Evolutionary conservation across 305 asterid genomes (phyloP).

Genomic region (Solanum hybrid): DNA sequence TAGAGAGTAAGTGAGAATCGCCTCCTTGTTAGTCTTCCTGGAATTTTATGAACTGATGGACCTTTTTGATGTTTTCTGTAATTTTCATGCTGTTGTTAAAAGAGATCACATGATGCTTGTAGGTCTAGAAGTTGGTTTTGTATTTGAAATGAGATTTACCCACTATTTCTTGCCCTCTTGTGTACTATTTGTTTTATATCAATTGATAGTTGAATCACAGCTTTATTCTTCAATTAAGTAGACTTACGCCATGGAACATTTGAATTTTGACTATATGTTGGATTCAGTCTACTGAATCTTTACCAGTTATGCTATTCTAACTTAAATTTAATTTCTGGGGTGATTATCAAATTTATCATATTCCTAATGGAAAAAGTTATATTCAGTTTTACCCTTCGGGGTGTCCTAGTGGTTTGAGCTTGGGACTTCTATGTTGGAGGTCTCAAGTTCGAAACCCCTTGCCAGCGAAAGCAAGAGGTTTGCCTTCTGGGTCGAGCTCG

Average conservation of each 20-base stretch:
- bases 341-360: neutral
- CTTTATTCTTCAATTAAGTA: neutral
- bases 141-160: neutral
- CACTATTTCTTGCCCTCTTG: neutral
- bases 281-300: neutral
- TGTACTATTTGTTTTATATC: neutral
- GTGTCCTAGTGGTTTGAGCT: no score
- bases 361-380: neutral
- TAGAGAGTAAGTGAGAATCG: slow-evolving; percentile 65
- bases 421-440: no score
- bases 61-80: neutral
- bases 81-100: neutral
- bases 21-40: neutral
- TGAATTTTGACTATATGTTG: neutral
- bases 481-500: no score
- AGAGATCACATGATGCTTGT: neutral
- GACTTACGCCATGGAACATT: neutral
- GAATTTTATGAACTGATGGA: neutral
- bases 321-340: neutral
- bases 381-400: no score
- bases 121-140: neutral
- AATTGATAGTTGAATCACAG: neutral
- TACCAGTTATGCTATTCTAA: neutral
- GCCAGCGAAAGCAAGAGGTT: no score
- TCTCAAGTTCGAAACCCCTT: no score